These are phyloP conservation scores for Boehmeria nivea DNA, from an alignment of 306 rosid genomes.

Conservation along the genomic window DNA sequence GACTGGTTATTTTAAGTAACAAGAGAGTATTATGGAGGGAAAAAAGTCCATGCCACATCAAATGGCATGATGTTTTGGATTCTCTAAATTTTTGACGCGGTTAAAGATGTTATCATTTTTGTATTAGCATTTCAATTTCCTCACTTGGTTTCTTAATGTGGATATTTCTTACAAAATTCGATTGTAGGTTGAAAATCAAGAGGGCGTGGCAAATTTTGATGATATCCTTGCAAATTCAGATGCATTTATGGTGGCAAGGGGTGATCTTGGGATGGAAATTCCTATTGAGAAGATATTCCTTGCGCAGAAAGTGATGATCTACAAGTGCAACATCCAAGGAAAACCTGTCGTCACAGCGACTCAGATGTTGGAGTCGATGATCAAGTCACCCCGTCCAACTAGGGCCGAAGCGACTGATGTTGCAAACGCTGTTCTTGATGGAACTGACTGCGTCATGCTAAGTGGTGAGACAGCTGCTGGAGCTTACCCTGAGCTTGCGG, in stretches of 20 bases:
- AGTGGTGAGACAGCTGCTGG: conserved; percentile 96
- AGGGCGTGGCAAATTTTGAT: conserved; percentile 97
- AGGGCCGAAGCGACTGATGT: conserved; percentile 80
- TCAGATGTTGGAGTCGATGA: conserved; percentile 89
- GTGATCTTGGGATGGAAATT: conserved; percentile 99
- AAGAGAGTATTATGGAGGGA: background rate
- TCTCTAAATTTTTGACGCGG: conserved; percentile 1
- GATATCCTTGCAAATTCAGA: conserved; percentile 91
- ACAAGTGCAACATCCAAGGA: conserved; percentile 97
- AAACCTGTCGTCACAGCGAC: conserved; percentile 98
- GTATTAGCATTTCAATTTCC: conserved; percentile 9
- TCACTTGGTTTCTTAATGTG: conserved; percentile 1
- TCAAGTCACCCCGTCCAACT: conserved; percentile 71
- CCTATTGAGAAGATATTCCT: conserved; percentile 97
- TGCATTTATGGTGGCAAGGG: conserved; percentile 98
- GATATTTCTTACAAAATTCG: conserved; percentile 13
- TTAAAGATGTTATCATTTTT: background rate
- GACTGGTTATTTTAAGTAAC: background rate
- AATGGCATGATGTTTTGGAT: conserved; percentile 30
- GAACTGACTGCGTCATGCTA: conserved; percentile 89
- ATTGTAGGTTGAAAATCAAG: conserved; percentile 91
- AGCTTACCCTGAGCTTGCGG: conserved; percentile 86
- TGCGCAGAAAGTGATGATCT: conserved; percentile 98
- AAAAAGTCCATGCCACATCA: background rate
- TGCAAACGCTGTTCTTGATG: conserved; percentile 89